phyloP scores from a whole-genome alignment of 257 asterid genomes.

The Plantago ovata region DNA sequence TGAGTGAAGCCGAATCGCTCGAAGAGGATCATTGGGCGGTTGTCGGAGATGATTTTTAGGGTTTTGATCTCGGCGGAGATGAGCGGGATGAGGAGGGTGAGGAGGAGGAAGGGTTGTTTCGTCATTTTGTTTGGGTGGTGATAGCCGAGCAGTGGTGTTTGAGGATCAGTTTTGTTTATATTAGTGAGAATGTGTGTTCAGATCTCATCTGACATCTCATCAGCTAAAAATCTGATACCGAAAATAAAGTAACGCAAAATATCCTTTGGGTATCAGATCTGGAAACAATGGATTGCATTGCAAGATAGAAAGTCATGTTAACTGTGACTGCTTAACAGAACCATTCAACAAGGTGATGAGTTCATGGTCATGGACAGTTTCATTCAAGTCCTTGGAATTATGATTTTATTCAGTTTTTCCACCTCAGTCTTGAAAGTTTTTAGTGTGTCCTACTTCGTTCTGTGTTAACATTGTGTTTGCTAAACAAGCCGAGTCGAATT shows the following conservation, averaged over 20 bases:
- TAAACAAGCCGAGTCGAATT: too few species aligned
- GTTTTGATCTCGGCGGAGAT: slow-evolving; percentile 52
- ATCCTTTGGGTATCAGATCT: slow-evolving; percentile 1
- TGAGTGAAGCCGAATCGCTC: slow-evolving; percentile 87
- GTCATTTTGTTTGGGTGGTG: background rate
- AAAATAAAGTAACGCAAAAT: too few species aligned
- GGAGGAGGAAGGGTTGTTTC: slow-evolving; percentile 9
- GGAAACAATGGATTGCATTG: slow-evolving; percentile 1
- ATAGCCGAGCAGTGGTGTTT: background rate
- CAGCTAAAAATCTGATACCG: background rate
- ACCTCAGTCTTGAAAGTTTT: background rate
- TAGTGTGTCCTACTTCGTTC: too few species aligned
- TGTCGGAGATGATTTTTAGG: slow-evolving; percentile 50
- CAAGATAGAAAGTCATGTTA: background rate
- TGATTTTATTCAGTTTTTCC: background rate
- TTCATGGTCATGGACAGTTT: background rate
- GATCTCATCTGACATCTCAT: background rate
- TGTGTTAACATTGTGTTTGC: too few species aligned
- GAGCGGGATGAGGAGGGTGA: slow-evolving; percentile 25
- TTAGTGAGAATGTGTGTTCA: background rate
- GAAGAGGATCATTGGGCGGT: slow-evolving; percentile 57
- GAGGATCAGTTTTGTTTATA: background rate
- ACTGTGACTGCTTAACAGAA: background rate
- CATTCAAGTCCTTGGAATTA: background rate
- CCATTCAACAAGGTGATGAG: background rate